Evolutionary conservation across 306 rosid genomes (phyloP).

Genomic region (Purshia tridentata): DNA sequence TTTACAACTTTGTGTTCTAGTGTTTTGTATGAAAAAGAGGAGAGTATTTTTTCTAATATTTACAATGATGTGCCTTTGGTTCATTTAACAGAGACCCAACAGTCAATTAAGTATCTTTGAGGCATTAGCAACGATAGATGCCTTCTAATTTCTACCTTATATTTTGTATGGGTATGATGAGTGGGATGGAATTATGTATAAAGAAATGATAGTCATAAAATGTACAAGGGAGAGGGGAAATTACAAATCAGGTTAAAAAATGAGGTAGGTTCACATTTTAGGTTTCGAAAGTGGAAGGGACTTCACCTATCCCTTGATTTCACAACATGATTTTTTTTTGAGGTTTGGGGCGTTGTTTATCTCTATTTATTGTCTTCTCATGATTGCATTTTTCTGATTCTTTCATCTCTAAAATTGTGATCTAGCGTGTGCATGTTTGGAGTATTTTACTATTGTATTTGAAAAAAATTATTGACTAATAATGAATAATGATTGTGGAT

Average conservation of each 20-base stretch:
- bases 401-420: background rate
- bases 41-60: background rate
- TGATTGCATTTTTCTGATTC: background rate
- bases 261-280: background rate
- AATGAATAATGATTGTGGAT: slow-evolving; percentile 21
- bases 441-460: background rate
- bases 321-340: background rate
- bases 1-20: background rate
- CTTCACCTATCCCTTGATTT: background rate
- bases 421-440: background rate
- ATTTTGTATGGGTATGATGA: background rate
- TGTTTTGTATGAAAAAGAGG: too few relatives aligned
- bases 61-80: background rate
- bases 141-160: background rate
- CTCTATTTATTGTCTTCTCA: too few relatives aligned
- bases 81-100: background rate
- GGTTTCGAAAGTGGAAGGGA: background rate
- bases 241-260: background rate
- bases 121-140: background rate
- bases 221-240: background rate
- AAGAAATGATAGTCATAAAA: background rate
- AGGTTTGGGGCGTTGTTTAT: background rate
- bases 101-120: background rate
- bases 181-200: background rate
- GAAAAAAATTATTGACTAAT: background rate